Evolutionary conservation across 306 rosid species (phyloP).

Genomic region (Medicago truncatula): MtrunA17r5.0-ANR NC_053046.1:9695501-9696000

Average conservation of each 20-base stretch:
- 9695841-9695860: conserved; percentile 74
- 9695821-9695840: conserved; percentile 84
- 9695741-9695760: neutral
- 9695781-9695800: conserved; percentile 27
- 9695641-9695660: conserved; percentile 91
- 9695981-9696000: no score
- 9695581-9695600: neutral
- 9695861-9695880: conserved; percentile 78
- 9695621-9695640: conserved; percentile 77
- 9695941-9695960: conserved; percentile 21
- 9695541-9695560: no score
- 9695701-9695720: conserved; percentile 76
- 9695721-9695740: conserved; percentile 55
- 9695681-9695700: conserved; percentile 86
- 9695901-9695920: conserved; percentile 21
- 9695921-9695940: conserved; percentile 18
- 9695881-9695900: conserved; percentile 85
- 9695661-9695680: conserved; percentile 65
- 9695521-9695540: no score
- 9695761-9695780: conserved; percentile 23
- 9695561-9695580: neutral
- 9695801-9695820: conserved; percentile 14
- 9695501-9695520: no score
- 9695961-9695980: neutral
- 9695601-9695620: conserved; percentile 11